phyloP scores from a whole-genome alignment of 768 basidiomycete species.

The Cystofilobasidium macerans region DNA sequence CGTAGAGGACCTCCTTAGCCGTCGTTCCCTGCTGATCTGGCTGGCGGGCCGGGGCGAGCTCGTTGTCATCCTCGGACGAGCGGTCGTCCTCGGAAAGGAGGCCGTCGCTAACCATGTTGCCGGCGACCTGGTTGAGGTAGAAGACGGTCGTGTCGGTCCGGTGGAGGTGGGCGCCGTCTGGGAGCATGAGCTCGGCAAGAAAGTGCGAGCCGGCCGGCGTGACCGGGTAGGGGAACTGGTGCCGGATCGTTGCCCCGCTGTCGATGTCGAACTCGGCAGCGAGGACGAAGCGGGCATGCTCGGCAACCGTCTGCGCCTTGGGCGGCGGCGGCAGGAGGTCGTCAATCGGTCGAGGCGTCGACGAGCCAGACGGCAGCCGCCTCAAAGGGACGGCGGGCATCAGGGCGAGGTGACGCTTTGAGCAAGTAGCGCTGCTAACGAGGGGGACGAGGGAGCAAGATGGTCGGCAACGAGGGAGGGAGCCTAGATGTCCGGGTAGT shows the following conservation, averaged over 20 bases:
- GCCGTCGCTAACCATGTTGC: slow-evolving; percentile 71
- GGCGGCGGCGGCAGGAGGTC: background rate
- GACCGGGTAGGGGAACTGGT: slow-evolving; percentile 81
- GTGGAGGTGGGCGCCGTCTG: slow-evolving; percentile 91
- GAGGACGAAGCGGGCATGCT: slow-evolving; percentile 64
- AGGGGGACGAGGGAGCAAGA: too few species aligned
- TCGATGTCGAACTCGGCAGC: slow-evolving; percentile 99
- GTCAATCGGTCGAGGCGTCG: background rate
- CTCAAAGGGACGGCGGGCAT: background rate
- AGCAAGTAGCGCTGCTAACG: too few species aligned
- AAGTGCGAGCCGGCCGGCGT: slow-evolving; percentile 37
- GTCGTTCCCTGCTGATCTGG: background rate
- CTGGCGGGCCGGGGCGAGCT: background rate
- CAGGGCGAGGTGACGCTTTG: too few species aligned
- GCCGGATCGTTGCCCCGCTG: slow-evolving; percentile 80
- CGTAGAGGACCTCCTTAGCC: slow-evolving; percentile 57
- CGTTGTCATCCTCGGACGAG: background rate
- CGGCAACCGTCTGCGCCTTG: slow-evolving; percentile 21
- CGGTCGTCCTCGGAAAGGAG: slow-evolving; percentile 15
- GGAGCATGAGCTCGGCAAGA: slow-evolving; percentile 93
- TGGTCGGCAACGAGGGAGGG: too few species aligned
- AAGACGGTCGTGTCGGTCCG: slow-evolving; percentile 97
- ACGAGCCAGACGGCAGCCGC: background rate
- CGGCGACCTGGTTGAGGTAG: slow-evolving; percentile 87
- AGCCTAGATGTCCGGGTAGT: too few species aligned